A percentile compares a stretch with the other conserved stretches of the same genome.
phyloP scores from a whole-genome alignment of 495 filamentous ascomycete genomes.

The Aspergillus panamensis region DNA sequence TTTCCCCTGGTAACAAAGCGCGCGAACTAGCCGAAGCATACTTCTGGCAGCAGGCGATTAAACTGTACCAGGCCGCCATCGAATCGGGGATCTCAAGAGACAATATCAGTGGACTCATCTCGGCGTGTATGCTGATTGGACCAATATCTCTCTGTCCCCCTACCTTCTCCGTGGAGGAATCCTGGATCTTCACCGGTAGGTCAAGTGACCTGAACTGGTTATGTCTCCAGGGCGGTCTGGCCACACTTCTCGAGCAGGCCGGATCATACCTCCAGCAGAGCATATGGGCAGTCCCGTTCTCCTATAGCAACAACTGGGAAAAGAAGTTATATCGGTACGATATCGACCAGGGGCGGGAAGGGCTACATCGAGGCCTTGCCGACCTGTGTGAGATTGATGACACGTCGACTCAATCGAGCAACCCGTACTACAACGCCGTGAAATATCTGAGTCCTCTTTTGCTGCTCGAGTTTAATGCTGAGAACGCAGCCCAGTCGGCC shows the following conservation, averaged over 20 bases:
- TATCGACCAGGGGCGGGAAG: slow-evolving; percentile 30
- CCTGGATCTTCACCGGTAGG: slow-evolving; percentile 41
- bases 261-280: slow-evolving; percentile 31
- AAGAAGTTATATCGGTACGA: slow-evolving; percentile 21
- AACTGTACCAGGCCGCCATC: slow-evolving; percentile 30
- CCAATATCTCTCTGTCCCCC: slow-evolving; percentile 36
- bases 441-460: slow-evolving; percentile 31
- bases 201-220: slow-evolving; percentile 42
- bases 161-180: slow-evolving; percentile 33
- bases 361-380: slow-evolving; percentile 33
- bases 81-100: slow-evolving; percentile 22
- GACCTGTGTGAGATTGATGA: slow-evolving; percentile 39
- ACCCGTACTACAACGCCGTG: slow-evolving; percentile 37
- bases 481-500: slow-evolving; percentile 24
- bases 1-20: slow-evolving; percentile 20
- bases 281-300: slow-evolving; percentile 35
- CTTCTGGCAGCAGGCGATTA: slow-evolving; percentile 39
- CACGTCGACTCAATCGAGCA: slow-evolving; percentile 30
- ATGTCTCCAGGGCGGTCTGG: slow-evolving; percentile 37
- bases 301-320: slow-evolving; percentile 22
- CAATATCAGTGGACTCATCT: slow-evolving; percentile 39
- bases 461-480: slow-evolving; percentile 18
- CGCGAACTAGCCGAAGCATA: slow-evolving; percentile 36
- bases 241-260: slow-evolving; percentile 30
- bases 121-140: slow-evolving; percentile 41